Evolutionary conservation across 2,329 filamentous ascomycete species (phyloP).

Genomic region (Exophiala viscosa): DNA sequence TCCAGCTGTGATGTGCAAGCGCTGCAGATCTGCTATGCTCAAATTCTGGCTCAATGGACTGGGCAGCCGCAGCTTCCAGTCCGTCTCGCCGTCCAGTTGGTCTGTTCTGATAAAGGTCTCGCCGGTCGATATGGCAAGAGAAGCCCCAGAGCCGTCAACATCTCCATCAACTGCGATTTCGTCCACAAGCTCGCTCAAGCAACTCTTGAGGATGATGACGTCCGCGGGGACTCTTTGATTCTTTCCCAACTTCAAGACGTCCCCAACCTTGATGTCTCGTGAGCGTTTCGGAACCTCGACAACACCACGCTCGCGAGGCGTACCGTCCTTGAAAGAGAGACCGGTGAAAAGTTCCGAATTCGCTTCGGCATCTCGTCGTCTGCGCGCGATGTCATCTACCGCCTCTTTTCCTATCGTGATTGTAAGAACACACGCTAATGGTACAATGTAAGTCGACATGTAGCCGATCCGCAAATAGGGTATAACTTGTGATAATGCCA

Average conservation of each 20-base stretch:
- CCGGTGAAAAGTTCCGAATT: slow-evolving; percentile 88
- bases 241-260: slow-evolving; percentile 88
- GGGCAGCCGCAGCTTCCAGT: slow-evolving; percentile 93
- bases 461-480: slow-evolving; percentile 88
- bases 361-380: slow-evolving; percentile 84
- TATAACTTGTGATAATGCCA: slow-evolving; percentile 89
- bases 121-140: slow-evolving; percentile 42
- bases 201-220: slow-evolving; percentile 85
- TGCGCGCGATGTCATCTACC: slow-evolving; percentile 81
- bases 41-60: slow-evolving; percentile 82
- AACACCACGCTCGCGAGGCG: slow-evolving; percentile 30
- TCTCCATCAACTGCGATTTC: slow-evolving; percentile 31
- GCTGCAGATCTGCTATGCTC: slow-evolving; percentile 63
- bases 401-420: slow-evolving; percentile 97
- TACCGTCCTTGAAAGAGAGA: slow-evolving; percentile 55
- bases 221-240: slow-evolving; percentile 93
- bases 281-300: slow-evolving; percentile 73
- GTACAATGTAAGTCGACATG: slow-evolving; percentile 88
- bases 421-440: slow-evolving; percentile 81
- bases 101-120: slow-evolving; percentile 98
- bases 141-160: slow-evolving; percentile 14
- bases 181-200: slow-evolving; percentile 52
- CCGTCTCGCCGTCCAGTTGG: slow-evolving; percentile 94
- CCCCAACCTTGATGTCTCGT: slow-evolving; percentile 84
- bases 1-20: slow-evolving; percentile 69